These are phyloP conservation scores for Talaromyces sp. DNA, from an alignment of 2,329 filamentous ascomycete species.

Conservation along the genomic window DNA sequence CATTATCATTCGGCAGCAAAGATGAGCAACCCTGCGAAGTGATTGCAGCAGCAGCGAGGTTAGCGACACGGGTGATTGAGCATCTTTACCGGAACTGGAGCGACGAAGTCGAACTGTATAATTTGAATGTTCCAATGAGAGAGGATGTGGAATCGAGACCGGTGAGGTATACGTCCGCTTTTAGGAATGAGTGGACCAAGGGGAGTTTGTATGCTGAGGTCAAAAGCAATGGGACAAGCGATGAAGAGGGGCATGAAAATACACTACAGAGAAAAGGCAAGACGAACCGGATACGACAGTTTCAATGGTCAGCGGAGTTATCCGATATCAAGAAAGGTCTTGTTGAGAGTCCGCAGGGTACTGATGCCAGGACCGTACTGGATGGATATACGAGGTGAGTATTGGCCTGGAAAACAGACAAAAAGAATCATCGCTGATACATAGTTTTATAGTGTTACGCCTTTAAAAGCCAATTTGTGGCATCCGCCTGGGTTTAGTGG, in stretches of 20 bases:
- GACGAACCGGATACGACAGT: conserved; percentile 60
- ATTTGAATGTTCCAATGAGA: conserved; percentile 77
- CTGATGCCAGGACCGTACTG: conserved; percentile 84
- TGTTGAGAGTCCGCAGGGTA: conserved; percentile 67
- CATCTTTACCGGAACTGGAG: conserved; percentile 68
- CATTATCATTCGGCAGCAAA: conserved; percentile 77
- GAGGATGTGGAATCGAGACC: conserved; percentile 63
- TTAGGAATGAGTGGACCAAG: conserved; percentile 79
- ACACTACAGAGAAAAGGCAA: conserved; percentile 16
- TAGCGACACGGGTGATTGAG: conserved; percentile 69
- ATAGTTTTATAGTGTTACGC: conserved; percentile 61
- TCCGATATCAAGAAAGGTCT: conserved; percentile 80
- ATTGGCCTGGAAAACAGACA: background rate
- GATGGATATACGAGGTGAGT: conserved; percentile 72
- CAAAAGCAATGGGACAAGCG: conserved; percentile 26
- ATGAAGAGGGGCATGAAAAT: background rate
- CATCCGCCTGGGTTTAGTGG: conserved; percentile 60
- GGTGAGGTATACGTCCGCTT: conserved; percentile 68
- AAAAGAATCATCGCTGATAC: background rate
- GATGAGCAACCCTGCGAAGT: conserved; percentile 70
- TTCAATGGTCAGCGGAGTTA: conserved; percentile 84
- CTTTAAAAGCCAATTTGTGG: conserved; percentile 84
- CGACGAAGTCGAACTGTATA: conserved; percentile 69
- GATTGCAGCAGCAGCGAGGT: conserved; percentile 65
- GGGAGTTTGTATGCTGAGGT: conserved; percentile 77